These are phyloP conservation scores for Emergomyces orientalis DNA, from an alignment of 2,329 filamentous ascomycete species.

Conservation along the genomic window DNA sequence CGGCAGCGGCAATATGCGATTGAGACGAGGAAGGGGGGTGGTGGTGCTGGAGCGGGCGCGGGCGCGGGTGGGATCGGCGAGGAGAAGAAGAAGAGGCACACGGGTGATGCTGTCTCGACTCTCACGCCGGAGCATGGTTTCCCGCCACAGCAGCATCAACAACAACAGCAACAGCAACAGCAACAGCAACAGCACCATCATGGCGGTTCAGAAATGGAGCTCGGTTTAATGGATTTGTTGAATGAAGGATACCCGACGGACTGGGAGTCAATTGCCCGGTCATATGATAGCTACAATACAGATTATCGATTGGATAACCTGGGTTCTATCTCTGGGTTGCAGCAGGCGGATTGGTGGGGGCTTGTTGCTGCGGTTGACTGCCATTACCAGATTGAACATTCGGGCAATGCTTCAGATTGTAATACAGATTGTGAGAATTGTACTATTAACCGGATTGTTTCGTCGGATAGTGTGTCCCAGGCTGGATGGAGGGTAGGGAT, in stretches of 20 bases:
- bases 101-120: conserved; percentile 10
- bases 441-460: conserved; percentile 30
- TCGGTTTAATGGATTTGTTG: conserved; percentile 30
- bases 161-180: background rate
- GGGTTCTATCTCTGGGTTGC: conserved; percentile 34
- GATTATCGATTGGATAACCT: conserved; percentile 34
- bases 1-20: conserved; percentile 50
- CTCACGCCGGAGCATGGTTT: conserved; percentile 18
- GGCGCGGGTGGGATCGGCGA: conserved; percentile 22
- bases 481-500: conserved; percentile 33
- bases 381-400: conserved; percentile 34
- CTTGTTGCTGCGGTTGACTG: conserved; percentile 38
- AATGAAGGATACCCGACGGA: conserved; percentile 32
- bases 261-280: conserved; percentile 29
- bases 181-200: background rate
- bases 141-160: conserved; percentile 17
- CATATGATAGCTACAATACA: conserved; percentile 33
- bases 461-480: conserved; percentile 24
- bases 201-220: conserved; percentile 18
- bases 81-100: conserved; percentile 24
- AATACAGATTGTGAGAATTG: conserved; percentile 25
- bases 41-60: conserved; percentile 8
- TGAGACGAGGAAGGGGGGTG: conserved; percentile 44
- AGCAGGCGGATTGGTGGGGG: conserved; percentile 35
- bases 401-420: conserved; percentile 27